Evolutionary conservation across 768 basidiomycete species (phyloP), one percentile per base, ranked within the genome.

Genomic region (Russula ochroleuca): DNA sequence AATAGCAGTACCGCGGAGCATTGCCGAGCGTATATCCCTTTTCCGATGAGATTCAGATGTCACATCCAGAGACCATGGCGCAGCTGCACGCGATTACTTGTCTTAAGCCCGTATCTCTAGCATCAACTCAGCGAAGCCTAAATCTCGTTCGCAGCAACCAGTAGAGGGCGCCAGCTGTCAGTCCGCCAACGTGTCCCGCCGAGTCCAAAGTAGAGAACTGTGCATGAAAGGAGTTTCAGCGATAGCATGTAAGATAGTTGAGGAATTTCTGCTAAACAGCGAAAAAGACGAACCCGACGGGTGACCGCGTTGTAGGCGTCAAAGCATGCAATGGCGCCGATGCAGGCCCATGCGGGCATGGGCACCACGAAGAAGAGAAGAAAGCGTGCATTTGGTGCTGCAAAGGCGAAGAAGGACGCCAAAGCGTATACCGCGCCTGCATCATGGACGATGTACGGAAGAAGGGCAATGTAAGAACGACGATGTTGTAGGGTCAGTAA

Each of bases 301-400:
- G 62, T 79, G 74, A 28, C 70, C 67, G 77, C 70, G 50, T 69
- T 72, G 61, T 72, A 85, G 1, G 78, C 70, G 68, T 91, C 88
- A 66, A 81, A 87, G 13, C 78, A 71, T 69, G 89, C 85, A 50
- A 93, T 73, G 6, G 87, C 90, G 0, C 82, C 74, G 0, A 92
- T 86, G 53, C 82, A 81, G 3, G 81, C 78, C 88, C 89, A 94
- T 0, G 90, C 90, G 0, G 92, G 90, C 62, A 89, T 77, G 28
- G 91, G 92, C 28, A 92, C 75, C 68, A 92, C 82, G 38, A 84
- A 88, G 73, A 90, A 94, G 48, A 94, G 73, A 9, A 80, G 75
- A 72, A 94, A 88, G 1, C 77, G 85, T 69, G 83, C 77, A 17
- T 69, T 81, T 5, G 92, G 92, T 15, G 83, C 84, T 1, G 82